Conservation (phyloP, 148 eudicot species). For the Mesembryanthemum crystallinum region DNA sequence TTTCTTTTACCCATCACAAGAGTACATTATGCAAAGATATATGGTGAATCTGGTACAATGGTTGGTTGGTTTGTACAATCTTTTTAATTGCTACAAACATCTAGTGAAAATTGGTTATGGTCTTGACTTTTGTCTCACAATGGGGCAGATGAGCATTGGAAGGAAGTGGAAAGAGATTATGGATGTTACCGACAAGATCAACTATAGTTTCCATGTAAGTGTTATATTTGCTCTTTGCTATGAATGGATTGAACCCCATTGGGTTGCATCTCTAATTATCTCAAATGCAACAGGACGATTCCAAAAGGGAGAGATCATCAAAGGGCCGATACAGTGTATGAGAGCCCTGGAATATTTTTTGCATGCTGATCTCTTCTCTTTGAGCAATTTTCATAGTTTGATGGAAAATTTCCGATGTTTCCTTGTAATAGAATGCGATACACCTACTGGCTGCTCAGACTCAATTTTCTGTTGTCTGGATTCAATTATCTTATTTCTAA, state of each 20-base stretch:
- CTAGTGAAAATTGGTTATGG: neutral
- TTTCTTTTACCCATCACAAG: neutral
- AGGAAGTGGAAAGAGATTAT: conserved; percentile 89
- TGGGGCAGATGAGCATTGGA: conserved; percentile 75
- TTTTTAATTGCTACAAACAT: neutral
- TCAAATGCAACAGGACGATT: conserved; percentile 54
- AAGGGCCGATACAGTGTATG: conserved; percentile 61
- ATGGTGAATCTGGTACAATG: neutral
- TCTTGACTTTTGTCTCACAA: neutral
- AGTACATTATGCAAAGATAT: neutral
- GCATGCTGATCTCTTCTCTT: conserved; percentile 1
- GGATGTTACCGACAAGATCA: conserved; percentile 61
- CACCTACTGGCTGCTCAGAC: conserved; percentile 9
- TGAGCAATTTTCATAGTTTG: conserved; percentile 6
- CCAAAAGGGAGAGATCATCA: conserved; percentile 55
- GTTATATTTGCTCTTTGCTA: neutral
- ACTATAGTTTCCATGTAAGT: conserved; percentile 67
- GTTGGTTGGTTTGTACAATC: neutral
- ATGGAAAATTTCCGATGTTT: neutral
- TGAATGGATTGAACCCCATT: neutral
- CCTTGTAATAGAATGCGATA: neutral
- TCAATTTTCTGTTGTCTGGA: conserved; percentile 6
- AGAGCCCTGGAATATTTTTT: conserved; percentile 15
- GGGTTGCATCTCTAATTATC: neutral
- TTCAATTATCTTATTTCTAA: neutral